Base-by-base conservation (phyloP, 352 stramenopile species). In the Pythium dissotocum region DNA sequence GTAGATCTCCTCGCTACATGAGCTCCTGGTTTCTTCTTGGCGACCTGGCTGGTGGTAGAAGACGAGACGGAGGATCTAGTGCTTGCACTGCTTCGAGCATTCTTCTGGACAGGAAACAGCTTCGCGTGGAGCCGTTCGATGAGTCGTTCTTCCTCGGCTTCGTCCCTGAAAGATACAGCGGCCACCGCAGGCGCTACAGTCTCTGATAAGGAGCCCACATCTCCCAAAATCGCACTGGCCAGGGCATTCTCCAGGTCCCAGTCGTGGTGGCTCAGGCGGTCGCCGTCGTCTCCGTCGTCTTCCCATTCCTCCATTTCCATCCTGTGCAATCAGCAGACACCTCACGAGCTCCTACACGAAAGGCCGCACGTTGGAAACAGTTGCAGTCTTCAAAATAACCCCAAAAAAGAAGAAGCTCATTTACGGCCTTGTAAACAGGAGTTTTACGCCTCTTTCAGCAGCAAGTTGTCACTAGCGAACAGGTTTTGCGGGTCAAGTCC, bases 401-500 rank as follows among this genome's bases (percentile, higher is more conserved):
- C 21, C 21, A 24, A 24, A 24, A 24, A 24, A 24, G 21, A 24
- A 24, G 21, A 24, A 24, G 21, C 21, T 24, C 21, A 24, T 24
- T 24, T 24, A 24, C 21, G 21, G 21, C 21, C 21, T 24, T 24
- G 21, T 0, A 16, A 44, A 44, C 36, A 12, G 6, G 16, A 44
- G 12, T 51, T 51, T 51, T 26, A 51, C 16, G 42, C 16, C 42
- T 51, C 42, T 51, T 49, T 46, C 2, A 58, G 13, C 36, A 67
- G 13, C 16, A 72, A 28, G 74, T 99, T 98, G 35, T 85, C 82
- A 55, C 84, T 80, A 35, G 90, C 93, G 83, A 99, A 98, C 21
- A 97, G 77, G 69, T 98, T 98, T n/a, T 72, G 77, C 24, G 91
- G 87, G 63, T 99, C 96, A 13, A 99, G 59, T 6, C 84, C 84